These are phyloP conservation scores for Ceratocystis eucalypticola DNA, from an alignment of 2,329 filamentous ascomycete genomes.

Conservation along the genomic window DNA sequence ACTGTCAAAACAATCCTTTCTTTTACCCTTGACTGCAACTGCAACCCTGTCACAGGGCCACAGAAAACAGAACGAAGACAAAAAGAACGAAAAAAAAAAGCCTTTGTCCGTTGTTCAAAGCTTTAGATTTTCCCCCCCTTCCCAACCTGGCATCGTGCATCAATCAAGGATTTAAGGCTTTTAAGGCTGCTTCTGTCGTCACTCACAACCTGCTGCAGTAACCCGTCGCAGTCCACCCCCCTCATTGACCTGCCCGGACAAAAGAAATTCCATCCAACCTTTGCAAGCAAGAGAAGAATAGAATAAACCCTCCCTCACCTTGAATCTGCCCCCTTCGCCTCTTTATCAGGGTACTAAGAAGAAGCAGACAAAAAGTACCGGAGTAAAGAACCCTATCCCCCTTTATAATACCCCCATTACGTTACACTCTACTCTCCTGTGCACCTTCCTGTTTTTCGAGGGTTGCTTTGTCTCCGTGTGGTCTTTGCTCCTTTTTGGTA, in stretches of 20 bases:
- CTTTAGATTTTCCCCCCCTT: background rate
- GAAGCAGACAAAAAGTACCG: background rate
- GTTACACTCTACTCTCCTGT: background rate
- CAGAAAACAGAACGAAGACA: background rate
- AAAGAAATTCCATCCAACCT: background rate
- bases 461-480: background rate
- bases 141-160: background rate
- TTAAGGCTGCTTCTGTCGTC: background rate
- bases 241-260: background rate
- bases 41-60: slow-evolving; percentile 4
- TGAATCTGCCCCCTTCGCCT: background rate
- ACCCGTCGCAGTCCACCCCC: background rate
- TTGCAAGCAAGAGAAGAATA: no score
- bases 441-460: background rate
- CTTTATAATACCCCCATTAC: background rate
- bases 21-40: slow-evolving; percentile 2
- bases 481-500: slow-evolving; percentile 5
- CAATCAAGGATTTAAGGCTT: background rate
- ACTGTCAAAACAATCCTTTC: slow-evolving; percentile 8
- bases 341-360: background rate
- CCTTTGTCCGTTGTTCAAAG: background rate
- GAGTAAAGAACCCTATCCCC: background rate
- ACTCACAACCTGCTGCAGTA: background rate
- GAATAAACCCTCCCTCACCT: no score
- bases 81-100: slow-evolving; percentile 5